These are phyloP conservation scores for Calocera cornea DNA, from an alignment of 768 basidiomycete species.

Conservation along the genomic window DNA sequence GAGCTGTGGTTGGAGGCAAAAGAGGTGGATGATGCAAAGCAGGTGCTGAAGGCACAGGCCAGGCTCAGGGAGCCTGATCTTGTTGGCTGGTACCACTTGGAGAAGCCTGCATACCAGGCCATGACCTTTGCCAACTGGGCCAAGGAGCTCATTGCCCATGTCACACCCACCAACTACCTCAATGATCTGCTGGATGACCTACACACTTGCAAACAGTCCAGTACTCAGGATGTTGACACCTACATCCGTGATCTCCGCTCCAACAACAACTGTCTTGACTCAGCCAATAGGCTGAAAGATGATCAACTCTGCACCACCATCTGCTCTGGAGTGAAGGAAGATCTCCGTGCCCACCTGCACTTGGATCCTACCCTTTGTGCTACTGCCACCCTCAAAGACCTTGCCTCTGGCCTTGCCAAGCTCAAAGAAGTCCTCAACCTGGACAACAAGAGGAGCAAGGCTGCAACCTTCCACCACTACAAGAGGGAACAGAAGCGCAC, in stretches of 20 bases:
- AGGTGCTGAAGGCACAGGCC: too few species aligned
- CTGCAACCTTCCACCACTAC: background rate
- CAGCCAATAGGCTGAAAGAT: background rate
- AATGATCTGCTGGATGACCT: background rate
- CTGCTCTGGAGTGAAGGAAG: background rate
- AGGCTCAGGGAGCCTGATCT: too few species aligned
- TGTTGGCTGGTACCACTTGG: too few species aligned
- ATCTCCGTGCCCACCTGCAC: background rate
- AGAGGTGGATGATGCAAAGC: too few species aligned
- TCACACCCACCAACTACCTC: background rate
- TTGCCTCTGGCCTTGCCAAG: background rate
- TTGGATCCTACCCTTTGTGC: background rate
- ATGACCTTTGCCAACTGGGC: too few species aligned
- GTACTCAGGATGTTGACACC: background rate
- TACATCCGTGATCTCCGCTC: background rate
- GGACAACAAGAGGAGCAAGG: background rate
- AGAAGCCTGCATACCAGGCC: too few species aligned
- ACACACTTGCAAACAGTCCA: too few species aligned
- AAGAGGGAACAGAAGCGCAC: background rate
- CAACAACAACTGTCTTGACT: background rate
- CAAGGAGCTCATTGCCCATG: too few species aligned
- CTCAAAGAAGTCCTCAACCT: background rate
- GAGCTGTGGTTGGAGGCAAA: too few species aligned
- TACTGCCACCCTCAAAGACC: background rate
- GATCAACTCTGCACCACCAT: background rate